phyloP scores from a whole-genome alignment of 495 filamentous ascomycete genomes.

The Aspergillus campestris region DNA sequence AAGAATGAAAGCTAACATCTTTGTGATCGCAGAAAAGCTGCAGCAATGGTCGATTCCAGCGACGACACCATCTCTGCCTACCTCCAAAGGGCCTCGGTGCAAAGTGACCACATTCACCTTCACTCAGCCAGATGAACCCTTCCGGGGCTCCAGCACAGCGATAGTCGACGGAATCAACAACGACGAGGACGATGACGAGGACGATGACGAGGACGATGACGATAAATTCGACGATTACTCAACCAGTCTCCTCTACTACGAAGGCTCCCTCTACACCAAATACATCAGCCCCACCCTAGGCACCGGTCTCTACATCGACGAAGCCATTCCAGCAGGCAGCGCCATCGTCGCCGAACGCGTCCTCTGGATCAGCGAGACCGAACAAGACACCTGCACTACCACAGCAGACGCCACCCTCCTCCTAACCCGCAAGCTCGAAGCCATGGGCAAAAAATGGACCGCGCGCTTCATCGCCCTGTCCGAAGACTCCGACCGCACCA shows the following conservation, averaged over 20 bases:
- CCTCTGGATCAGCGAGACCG: neutral
- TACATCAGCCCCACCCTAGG: conserved; percentile 2
- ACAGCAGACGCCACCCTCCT: neutral
- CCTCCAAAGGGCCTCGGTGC: too few species aligned
- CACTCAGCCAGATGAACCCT: too few species aligned
- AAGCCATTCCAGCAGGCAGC: conserved; percentile 4
- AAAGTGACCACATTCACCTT: too few species aligned
- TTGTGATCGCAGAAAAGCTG: neutral
- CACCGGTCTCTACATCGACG: conserved; percentile 2
- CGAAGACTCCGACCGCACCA: neutral
- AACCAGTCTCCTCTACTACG: neutral
- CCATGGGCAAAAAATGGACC: conserved; percentile 8
- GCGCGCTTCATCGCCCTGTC: neutral
- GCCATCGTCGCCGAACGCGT: conserved; percentile 7
- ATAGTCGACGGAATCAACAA: too few species aligned
- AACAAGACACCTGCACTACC: neutral
- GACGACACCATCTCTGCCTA: too few species aligned
- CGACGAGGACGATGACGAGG: too few species aligned
- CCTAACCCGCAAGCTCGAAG: conserved; percentile 1
- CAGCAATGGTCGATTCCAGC: too few species aligned
- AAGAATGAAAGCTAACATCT: neutral
- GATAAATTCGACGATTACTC: too few species aligned
- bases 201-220: too few species aligned
- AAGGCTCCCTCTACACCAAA: neutral
- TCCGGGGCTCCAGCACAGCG: too few species aligned